A percentile compares a stretch with the other conserved stretches of the same genome.
phyloP scores from a whole-genome alignment of 768 basidiomycete genomes.

The Mycena sanguinolenta region DNA sequence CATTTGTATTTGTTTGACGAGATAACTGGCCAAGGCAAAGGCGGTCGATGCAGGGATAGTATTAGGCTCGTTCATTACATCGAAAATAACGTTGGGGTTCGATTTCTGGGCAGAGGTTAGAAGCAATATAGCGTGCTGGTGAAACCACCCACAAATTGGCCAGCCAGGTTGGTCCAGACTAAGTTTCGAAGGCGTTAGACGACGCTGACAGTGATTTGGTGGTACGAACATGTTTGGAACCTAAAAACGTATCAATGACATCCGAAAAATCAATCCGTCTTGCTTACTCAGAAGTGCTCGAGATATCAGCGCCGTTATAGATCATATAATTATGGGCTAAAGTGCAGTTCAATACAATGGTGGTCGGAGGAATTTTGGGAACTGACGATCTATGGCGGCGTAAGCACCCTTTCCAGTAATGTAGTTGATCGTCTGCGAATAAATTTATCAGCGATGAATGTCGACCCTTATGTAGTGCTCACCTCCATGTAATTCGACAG shows the following conservation, averaged over 20 bases:
- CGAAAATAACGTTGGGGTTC: slow-evolving; percentile 70
- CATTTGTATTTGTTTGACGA: not conserved
- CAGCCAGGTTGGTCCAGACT: slow-evolving; percentile 73
- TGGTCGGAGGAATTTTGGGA: not conserved
- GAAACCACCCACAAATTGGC: slow-evolving; percentile 59
- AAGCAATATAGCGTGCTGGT: not conserved
- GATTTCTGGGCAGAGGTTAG: slow-evolving; percentile 49
- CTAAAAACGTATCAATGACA: slow-evolving; percentile 40
- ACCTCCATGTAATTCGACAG: slow-evolving; percentile 63
- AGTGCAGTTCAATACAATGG: not conserved
- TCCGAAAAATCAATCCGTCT: not conserved
- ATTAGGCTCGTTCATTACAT: slow-evolving; percentile 56
- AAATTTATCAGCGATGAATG: not conserved
- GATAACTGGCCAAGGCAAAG: slow-evolving; percentile 57
- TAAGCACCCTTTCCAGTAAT: slow-evolving; percentile 73
- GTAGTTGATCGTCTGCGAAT: slow-evolving; percentile 64
- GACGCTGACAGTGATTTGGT: not conserved
- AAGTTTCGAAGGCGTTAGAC: not conserved
- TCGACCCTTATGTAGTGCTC: slow-evolving; percentile 23
- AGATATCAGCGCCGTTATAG: slow-evolving; percentile 67
- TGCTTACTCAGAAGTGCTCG: slow-evolving; percentile 61
- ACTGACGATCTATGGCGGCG: slow-evolving; percentile 68
- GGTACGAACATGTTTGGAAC: slow-evolving; percentile 63
- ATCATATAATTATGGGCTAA: slow-evolving; percentile 73
- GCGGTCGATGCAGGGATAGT: slow-evolving; percentile 67